Base-by-base conservation (phyloP, 352 stramenopile species). In the Pythium periplocum region DNA sequence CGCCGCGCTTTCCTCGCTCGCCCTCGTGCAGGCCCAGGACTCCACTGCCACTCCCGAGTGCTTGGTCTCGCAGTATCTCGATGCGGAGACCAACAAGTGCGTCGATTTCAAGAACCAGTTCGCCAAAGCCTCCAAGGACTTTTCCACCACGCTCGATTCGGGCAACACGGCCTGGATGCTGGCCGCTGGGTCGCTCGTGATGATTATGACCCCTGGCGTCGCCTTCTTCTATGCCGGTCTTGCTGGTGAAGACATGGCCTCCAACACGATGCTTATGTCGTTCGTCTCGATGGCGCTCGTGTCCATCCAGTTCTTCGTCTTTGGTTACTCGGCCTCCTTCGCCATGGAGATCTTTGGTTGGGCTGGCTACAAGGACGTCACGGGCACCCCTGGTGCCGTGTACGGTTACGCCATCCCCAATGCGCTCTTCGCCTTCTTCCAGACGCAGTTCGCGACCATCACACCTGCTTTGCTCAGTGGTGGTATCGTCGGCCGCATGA, bases 381-480 rank as follows among this genome's bases (percentile, higher is more conserved):
- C 57, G n/a, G 58, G 59, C 12, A 58, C 53, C 26, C 59, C 68
- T 5, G 74, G 68, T 45, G 74, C 72, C 46, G 70, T 75, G 1
- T 89, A 90, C 56, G 78, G 73, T 26, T 57, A 62, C 26, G 45
- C 68, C 26, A 87, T 92, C 55, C 85, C 85, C 7, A 71, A 87
- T 50, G 69, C 79, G 26, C 47, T 90, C 30, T 91, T 85, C 59
- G 78, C 79, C 35, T 70, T 92, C 54, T 95, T 87, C 62, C 85
- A 95, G 63, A 87, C 78, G 10, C 79, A 87, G 49, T 95, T 93
- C 52, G 86, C 86, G 9, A 84, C 80, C 53, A 88, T 94, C 58
- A 86, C 78, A 0, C 83, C 84, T 5, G 83, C 83, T 2, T 55
- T 92, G 26, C 65, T 95, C 9, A 86, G 67, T 10, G 84, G 85